Evolutionary conservation across 495 filamentous ascomycete species (phyloP).

Genomic region (Annulohypoxylon moriforme): DNA sequence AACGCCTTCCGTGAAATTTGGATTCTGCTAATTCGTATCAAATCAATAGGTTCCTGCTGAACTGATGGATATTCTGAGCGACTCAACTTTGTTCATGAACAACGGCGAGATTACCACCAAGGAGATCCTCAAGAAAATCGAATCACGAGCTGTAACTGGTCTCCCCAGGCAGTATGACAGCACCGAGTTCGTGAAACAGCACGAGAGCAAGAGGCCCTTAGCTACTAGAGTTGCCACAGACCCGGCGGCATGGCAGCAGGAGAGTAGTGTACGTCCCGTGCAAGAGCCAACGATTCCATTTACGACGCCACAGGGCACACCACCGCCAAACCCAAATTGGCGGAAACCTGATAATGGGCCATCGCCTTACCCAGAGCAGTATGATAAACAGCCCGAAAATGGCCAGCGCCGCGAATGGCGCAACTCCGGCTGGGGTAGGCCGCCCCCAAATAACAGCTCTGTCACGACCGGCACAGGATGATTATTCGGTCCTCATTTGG

Average conservation of each 20-base stretch:
- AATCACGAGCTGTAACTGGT: constrained; percentile 73
- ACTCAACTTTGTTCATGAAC: constrained; percentile 81
- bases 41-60: constrained; percentile 85
- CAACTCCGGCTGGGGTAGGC: constrained; percentile 63
- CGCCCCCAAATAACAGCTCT: constrained; percentile 45
- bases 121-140: constrained; percentile 92
- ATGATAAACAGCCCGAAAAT: constrained; percentile 49
- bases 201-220: constrained; percentile 59
- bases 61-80: constrained; percentile 83
- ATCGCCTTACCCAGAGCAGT: constrained; percentile 47
- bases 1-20: neutral
- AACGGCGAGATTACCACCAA: constrained; percentile 92
- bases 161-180: constrained; percentile 68
- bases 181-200: constrained; percentile 63
- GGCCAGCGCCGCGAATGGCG: constrained; percentile 61
- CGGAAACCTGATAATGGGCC: constrained; percentile 53
- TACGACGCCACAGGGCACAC: constrained; percentile 52
- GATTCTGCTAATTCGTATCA: constrained; percentile 40
- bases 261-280: constrained; percentile 82
- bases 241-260: constrained; percentile 80
- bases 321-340: constrained; percentile 58
- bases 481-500: constrained; percentile 13
- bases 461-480: constrained; percentile 48
- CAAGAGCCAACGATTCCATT: constrained; percentile 66
- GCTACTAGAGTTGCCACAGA: constrained; percentile 78